A percentile compares a stretch with the other conserved stretches of the same genome.
Conservation (phyloP, 2,329 filamentous ascomycete genomes). For the Aspergillus versicolor region DNA sequence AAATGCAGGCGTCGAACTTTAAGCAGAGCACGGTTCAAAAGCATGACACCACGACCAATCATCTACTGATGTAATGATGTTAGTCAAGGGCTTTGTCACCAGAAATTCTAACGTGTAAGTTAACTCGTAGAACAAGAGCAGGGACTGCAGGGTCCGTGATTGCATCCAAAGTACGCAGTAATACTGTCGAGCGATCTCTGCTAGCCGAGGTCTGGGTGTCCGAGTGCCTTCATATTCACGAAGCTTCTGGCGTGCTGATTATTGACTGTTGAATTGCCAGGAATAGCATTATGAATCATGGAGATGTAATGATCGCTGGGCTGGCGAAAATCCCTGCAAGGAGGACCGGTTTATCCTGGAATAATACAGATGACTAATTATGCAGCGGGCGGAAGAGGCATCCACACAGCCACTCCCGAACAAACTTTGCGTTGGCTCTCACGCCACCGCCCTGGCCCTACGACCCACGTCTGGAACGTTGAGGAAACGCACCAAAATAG, state of each 20-base stretch:
- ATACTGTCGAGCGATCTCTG: no score
- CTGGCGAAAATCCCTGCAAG: no score
- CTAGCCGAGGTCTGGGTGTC: neutral
- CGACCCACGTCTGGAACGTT: neutral
- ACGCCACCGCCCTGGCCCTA: neutral
- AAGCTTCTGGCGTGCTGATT: neutral
- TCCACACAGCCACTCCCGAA: neutral
- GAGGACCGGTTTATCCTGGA: neutral
- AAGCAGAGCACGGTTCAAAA: neutral
- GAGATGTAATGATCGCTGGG: neutral
- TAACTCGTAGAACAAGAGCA: neutral
- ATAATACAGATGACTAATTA: neutral
- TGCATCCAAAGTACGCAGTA: no score
- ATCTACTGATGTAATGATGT: neutral
- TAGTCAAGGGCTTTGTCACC: slow-evolving; percentile 2
- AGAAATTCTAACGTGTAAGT: slow-evolving; percentile 1
- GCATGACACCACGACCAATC: neutral
- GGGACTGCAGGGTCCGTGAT: neutral
- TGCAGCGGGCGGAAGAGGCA: neutral
- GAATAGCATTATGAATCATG: neutral
- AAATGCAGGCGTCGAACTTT: no score
- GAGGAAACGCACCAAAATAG: neutral
- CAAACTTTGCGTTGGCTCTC: neutral
- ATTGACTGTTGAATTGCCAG: neutral
- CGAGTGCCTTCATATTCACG: neutral